Evolutionary conservation across 352 stramenopile species (phyloP).

Genomic region (Phytopythium aichiense): DNA sequence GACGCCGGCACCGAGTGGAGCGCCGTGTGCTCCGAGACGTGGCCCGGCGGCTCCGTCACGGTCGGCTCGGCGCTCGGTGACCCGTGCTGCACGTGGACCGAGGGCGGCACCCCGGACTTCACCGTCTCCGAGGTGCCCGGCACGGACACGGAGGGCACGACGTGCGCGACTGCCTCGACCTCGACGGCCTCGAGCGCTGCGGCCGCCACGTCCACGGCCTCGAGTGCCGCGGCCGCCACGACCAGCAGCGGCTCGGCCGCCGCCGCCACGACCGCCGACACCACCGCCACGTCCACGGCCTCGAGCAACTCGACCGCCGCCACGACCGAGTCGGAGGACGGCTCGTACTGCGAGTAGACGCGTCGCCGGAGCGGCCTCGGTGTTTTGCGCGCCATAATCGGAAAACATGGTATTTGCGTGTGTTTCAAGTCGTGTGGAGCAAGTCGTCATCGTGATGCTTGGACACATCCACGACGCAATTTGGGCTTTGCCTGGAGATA

Average conservation of each 20-base stretch:
- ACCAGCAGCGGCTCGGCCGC: slow-evolving; percentile 10
- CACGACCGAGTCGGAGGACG: slow-evolving; percentile 14
- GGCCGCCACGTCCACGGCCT: slow-evolving; percentile 14
- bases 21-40: slow-evolving; percentile 29
- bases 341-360: slow-evolving; percentile 27
- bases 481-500: too few relatives aligned
- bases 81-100: slow-evolving; percentile 29
- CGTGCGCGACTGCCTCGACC: slow-evolving; percentile 16
- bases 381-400: not conserved
- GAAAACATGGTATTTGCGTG: not conserved
- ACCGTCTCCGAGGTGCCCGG: slow-evolving; percentile 21
- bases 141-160: slow-evolving; percentile 15
- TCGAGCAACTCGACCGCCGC: slow-evolving; percentile 11
- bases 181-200: slow-evolving; percentile 5
- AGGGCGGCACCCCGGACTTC: slow-evolving; percentile 27
- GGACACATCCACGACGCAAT: too few relatives aligned
- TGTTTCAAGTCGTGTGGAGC: not conserved
- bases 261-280: slow-evolving; percentile 6
- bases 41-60: slow-evolving; percentile 31
- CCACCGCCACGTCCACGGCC: too few relatives aligned
- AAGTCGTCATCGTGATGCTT: too few relatives aligned
- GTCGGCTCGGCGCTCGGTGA: slow-evolving; percentile 25
- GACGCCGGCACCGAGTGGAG: slow-evolving; percentile 25
- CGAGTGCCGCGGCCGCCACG: slow-evolving; percentile 8
- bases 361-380: not conserved